phyloP scores from a whole-genome alignment of 352 stramenopile genomes.

The Globisporangium uncinulatum region DNA sequence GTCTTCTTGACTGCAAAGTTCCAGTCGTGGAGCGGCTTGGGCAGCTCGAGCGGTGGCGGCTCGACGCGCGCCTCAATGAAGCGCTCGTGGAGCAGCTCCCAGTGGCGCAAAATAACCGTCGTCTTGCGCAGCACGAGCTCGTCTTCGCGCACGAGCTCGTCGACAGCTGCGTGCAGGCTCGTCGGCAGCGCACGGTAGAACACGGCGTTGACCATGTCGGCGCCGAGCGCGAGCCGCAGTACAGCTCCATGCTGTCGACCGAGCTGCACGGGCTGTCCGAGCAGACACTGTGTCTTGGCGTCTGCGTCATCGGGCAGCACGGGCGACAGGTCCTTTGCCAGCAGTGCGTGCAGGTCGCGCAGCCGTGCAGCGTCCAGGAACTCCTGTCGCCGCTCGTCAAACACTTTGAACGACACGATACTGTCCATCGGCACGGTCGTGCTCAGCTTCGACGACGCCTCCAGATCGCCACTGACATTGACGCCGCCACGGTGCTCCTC shows the following conservation, averaged over 20 bases:
- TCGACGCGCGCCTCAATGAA: slow-evolving; percentile 55
- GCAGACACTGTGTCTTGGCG: slow-evolving; percentile 54
- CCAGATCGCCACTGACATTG: too few species aligned
- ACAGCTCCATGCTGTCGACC: slow-evolving; percentile 57
- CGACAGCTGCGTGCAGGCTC: slow-evolving; percentile 24
- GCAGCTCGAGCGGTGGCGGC: slow-evolving; percentile 25
- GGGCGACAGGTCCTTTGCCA: slow-evolving; percentile 65
- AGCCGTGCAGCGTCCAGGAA: slow-evolving; percentile 45
- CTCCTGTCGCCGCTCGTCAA: slow-evolving; percentile 23
- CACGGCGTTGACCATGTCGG: slow-evolving; percentile 81
- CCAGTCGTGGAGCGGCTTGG: slow-evolving; percentile 60
- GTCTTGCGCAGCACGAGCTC: slow-evolving; percentile 61
- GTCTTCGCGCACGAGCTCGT: slow-evolving; percentile 46
- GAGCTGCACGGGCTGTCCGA: slow-evolving; percentile 80
- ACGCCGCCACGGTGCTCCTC: too few species aligned
- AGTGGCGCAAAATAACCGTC: slow-evolving; percentile 60
- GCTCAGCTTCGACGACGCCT: slow-evolving; percentile 2
- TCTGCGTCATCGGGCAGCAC: slow-evolving; percentile 36
- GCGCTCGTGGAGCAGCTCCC: slow-evolving; percentile 50
- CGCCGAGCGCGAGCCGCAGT: slow-evolving; percentile 79
- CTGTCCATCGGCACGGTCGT: slow-evolving; percentile 37
- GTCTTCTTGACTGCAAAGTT: slow-evolving; percentile 71
- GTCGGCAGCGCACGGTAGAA: slow-evolving; percentile 34
- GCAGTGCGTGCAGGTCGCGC: slow-evolving; percentile 59
- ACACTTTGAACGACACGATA: slow-evolving; percentile 80